Base-by-base conservation (phyloP, 2,329 filamentous ascomycete species). In the Pyricularia pennisetigena region DNA sequence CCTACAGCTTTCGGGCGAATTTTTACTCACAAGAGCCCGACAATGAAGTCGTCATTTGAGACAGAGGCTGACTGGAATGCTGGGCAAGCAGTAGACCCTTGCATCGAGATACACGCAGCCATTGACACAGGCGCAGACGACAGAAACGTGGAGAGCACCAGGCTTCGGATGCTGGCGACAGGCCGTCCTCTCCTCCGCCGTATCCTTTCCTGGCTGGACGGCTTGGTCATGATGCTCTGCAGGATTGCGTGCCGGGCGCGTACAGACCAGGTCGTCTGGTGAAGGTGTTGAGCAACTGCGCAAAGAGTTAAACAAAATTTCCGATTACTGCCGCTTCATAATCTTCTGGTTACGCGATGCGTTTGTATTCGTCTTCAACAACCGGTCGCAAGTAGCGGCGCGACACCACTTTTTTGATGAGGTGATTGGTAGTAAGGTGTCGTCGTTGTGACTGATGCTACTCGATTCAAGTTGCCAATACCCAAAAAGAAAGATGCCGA, bases 31-130 rank as follows among this genome's bases (percentile, higher is more conserved):
- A 90, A 94, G 69, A 86, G 80, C 30, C 83, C 83, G 65, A 85
- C 82, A 70, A 92, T 75, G 68, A 76, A 79, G 62, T 79, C 79
- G 74, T 85, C 83, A 41, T 86, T 90, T 35, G 90, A 92, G 70
- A 96, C 83, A 0, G 90, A 93, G 7, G 91, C 66, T 59, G 83
- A 82, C 76, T 85, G 83, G 77, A 93, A 96, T 2, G 91, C 90
- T 64, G 89, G 83, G 78, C 92, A 96, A 68, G 83, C 79, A 5
- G 82, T 88, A 35, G 92, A 94, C 70, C 85, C 88, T 68, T 85
- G 79, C 49, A 96, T 83, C 30, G 92, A 88, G 73, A 95, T 85
- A 76, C 92, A 84, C 30, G 72, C 73, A 4, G 77, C 72, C 74
- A 77, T 78, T 66, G 74, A 70, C 28, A 71, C 68, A 24, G 73